Evolutionary conservation across 306 rosid species (phyloP), one percentile per base, ranked within the genome.

Genomic region (Prunus padus): DNA sequence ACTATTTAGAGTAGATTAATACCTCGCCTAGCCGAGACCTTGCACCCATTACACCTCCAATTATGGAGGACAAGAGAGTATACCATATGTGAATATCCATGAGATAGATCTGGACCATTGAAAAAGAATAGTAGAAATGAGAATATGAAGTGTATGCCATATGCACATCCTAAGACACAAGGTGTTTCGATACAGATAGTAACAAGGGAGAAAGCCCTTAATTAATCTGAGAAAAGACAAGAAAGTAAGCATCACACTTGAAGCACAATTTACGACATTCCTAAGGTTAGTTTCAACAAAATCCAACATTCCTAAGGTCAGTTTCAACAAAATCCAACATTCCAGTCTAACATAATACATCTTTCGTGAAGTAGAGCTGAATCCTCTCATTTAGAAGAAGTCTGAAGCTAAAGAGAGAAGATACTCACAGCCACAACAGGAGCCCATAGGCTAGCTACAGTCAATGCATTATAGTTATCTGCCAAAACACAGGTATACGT

Each of bases 11-110:
- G 22, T 13, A 73, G 28, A 12, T 46, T 22, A 50, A 77, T 90
- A 95, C 99, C 99, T 95, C 99, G 56, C 99, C 99, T 42, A 95
- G 85, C 31, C 99, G 99, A 65, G 88, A 89, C 46, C 97, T 86
- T 37, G 99, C 99, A 84, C 99, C 99, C 83, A 55, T 90, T 73
- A 95, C 89, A 80, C 99, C 99, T 76, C 99, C 99, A 73, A 95
- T 77, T 76, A 95, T 65, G 61, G 99, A 97, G 20, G 99, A 95
- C 87, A 95, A 77, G 75, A 95, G 46, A 14, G 99, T 95, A 87
- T 95, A 92, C 93, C 93, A 95, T 77, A 92, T 95, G 82, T 85
- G 91, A 74, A 95, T 84, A 84, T 95, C 99, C 99, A 95, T 88
- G 82, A 95, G 86, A 86, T 95, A 95, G 80, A 95, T 87, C 99